Percentiles rank a stretch among this genome's conserved stretches.
These are phyloP conservation scores for Ogataea degrootiae DNA, from an alignment of 805 yeast genomes.

Conservation along the genomic window DNA sequence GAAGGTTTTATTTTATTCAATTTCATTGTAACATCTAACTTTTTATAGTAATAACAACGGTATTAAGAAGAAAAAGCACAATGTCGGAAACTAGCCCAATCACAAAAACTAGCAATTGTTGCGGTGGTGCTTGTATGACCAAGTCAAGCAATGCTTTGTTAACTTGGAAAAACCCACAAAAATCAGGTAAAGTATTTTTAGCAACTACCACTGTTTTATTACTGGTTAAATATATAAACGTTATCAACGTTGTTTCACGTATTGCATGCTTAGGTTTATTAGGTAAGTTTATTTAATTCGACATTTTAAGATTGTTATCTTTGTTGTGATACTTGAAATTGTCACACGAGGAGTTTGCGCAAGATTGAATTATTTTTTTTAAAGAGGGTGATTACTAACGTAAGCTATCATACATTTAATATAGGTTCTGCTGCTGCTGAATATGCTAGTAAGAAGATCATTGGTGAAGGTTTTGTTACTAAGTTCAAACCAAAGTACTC, in stretches of 20 bases:
- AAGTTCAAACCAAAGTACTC: constrained; percentile 61
- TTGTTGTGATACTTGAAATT: not conserved
- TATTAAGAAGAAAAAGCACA: no score
- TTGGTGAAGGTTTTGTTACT: constrained; percentile 79
- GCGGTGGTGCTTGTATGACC: constrained; percentile 29
- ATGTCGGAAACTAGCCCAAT: constrained; percentile 5
- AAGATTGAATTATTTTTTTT: not conserved
- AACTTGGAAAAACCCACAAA: constrained; percentile 72
- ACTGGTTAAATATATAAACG: constrained; percentile 57
- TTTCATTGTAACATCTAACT: no score
- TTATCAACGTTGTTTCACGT: constrained; percentile 57
- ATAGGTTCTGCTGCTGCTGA: constrained; percentile 66
- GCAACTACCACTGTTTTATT: constrained; percentile 50
- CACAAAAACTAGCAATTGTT: constrained; percentile 10
- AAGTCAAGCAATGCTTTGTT: constrained; percentile 36
- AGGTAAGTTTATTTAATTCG: constrained; percentile 17
- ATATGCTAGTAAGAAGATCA: constrained; percentile 62
- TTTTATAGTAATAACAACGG: no score
- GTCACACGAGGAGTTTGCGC: not conserved
- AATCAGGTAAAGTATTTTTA: constrained; percentile 74
- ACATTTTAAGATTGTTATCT: not conserved
- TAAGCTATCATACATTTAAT: constrained; percentile 1
- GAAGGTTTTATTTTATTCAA: no score
- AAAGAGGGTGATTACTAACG: constrained; percentile 3
- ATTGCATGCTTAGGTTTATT: constrained; percentile 52